Evolutionary conservation across 2,329 filamentous ascomycete species (phyloP).

Genomic region (Cytospora piceicola): DNA sequence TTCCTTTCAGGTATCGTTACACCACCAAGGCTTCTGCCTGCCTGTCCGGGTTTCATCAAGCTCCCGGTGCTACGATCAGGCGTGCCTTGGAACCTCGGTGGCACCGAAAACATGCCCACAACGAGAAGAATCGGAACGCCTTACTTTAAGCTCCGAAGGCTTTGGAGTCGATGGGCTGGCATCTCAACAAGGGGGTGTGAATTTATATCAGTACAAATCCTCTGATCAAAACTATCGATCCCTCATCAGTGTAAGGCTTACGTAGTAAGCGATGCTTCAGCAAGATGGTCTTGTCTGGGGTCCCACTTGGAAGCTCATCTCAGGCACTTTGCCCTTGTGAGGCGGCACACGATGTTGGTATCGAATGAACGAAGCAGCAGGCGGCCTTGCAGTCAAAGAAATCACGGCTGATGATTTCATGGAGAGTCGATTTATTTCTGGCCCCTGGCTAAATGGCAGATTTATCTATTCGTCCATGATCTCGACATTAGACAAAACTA

Average conservation of each 20-base stretch:
- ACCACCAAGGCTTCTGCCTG: conserved; percentile 14
- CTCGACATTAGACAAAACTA: no score
- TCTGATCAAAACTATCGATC: conserved; percentile 7
- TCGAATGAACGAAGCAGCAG: background rate
- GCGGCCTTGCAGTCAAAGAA: background rate
- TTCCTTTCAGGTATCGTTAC: background rate
- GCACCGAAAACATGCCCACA: conserved; percentile 38
- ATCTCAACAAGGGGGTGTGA: conserved; percentile 12
- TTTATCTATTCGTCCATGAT: no score
- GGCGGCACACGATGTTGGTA: no score
- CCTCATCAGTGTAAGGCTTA: conserved; percentile 1
- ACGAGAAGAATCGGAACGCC: conserved; percentile 47
- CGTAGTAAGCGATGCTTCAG: conserved; percentile 1
- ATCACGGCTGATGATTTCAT: background rate
- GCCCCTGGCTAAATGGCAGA: no score
- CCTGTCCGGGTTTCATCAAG: background rate
- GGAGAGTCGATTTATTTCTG: no score
- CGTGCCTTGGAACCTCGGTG: conserved; percentile 30
- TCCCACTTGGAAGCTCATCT: background rate
- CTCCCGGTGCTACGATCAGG: conserved; percentile 5
- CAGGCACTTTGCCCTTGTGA: background rate
- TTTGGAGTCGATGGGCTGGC: background rate
- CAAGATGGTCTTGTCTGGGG: background rate
- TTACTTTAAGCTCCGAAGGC: background rate
- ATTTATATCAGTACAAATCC: conserved; percentile 10